Conservation (phyloP, 2,329 filamentous ascomycete genomes). For the Diplodia scrobiculata region DNA sequence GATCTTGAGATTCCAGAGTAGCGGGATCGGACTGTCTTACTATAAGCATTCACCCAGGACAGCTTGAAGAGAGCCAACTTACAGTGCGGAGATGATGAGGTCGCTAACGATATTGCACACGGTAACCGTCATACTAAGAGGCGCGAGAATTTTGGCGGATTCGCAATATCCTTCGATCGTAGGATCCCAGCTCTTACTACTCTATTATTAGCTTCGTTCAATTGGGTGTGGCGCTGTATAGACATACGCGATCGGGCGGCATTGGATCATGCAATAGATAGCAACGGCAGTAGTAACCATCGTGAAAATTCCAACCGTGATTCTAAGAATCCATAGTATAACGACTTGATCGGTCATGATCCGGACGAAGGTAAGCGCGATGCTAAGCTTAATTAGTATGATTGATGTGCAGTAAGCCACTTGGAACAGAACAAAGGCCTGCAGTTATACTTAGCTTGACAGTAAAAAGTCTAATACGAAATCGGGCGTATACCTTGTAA, state of each 20-base stretch:
- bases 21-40: not conserved
- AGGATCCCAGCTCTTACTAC: not conserved
- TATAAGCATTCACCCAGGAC: not conserved
- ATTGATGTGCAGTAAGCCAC: not conserved
- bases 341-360: not conserved
- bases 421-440: not conserved
- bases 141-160: not conserved
- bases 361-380: not conserved
- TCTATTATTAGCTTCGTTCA: not conserved
- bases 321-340: not conserved
- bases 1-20: not conserved
- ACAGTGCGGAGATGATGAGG: not conserved
- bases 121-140: constrained; percentile 2
- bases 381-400: not conserved
- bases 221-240: not conserved
- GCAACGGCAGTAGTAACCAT: not conserved
- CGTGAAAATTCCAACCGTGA: not conserved
- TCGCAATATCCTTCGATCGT: not conserved
- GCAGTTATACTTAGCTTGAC: too few species aligned
- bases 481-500: not conserved
- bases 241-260: not conserved
- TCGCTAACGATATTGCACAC: not conserved
- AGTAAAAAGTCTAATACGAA: too few species aligned
- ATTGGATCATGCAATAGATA: not conserved
- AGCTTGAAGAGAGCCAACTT: not conserved